Percentiles rank a stretch among this genome's conserved stretches.
Conservation (phyloP, 305 asterid species). For the Fraxinus velutina region DNA sequence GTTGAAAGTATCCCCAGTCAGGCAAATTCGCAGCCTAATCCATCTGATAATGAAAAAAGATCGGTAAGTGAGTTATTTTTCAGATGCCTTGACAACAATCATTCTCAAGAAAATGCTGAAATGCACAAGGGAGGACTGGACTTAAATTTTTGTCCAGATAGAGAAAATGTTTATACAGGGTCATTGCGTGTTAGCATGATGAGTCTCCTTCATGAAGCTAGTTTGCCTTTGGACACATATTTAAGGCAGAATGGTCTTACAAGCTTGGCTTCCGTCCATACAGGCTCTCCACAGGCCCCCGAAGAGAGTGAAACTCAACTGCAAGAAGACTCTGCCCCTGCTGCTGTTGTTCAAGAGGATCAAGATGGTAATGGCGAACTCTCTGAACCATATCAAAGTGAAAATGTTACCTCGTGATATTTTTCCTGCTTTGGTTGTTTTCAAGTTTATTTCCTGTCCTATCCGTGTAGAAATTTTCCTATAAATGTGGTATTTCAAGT, state of each 20-base stretch:
- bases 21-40: constrained; percentile 27
- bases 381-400: constrained; percentile 49
- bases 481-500: neutral
- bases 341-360: constrained; percentile 39
- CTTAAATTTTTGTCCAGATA: constrained; percentile 60
- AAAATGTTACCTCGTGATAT: constrained; percentile 42
- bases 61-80: constrained; percentile 36
- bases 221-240: constrained; percentile 70
- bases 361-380: constrained; percentile 45
- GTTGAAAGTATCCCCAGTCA: constrained; percentile 48
- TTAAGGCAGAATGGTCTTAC: constrained; percentile 81
- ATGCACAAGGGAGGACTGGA: constrained; percentile 50
- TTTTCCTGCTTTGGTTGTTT: neutral
- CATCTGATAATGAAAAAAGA: constrained; percentile 32
- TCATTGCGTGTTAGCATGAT: constrained; percentile 59
- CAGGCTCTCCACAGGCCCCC: constrained; percentile 34
- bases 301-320: constrained; percentile 35
- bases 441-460: neutral
- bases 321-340: constrained; percentile 34
- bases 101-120: constrained; percentile 43
- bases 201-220: constrained; percentile 79
- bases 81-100: constrained; percentile 34
- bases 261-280: constrained; percentile 63
- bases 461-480: neutral
- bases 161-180: constrained; percentile 31